A percentile compares a stretch with the other conserved stretches of the same genome.
phyloP scores from a whole-genome alignment of 2,329 filamentous ascomycete genomes.

The Claviceps capensis region DNA sequence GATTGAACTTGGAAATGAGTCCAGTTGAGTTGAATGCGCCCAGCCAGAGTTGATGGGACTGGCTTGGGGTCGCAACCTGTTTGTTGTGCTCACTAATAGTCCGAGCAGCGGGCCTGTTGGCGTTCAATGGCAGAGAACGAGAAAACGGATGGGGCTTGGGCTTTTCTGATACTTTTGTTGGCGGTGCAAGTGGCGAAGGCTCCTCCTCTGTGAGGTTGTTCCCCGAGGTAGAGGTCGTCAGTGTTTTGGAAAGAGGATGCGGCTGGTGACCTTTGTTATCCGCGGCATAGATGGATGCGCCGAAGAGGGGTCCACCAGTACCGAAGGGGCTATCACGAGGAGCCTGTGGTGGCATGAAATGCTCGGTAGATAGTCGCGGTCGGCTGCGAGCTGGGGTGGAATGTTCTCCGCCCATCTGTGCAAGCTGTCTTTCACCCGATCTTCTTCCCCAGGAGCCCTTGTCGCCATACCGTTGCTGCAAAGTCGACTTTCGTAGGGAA shows the following conservation, averaged over 20 bases:
- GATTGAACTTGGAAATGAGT: conserved; percentile 86
- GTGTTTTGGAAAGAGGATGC: conserved; percentile 74
- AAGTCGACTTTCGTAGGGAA: conserved; percentile 71
- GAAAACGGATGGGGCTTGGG: conserved; percentile 23
- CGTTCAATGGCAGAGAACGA: conserved; percentile 24
- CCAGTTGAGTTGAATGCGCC: conserved; percentile 90
- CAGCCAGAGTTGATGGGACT: conserved; percentile 49
- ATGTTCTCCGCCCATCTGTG: conserved; percentile 37
- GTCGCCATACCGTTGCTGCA: conserved; percentile 69
- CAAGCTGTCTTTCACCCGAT: conserved; percentile 41
- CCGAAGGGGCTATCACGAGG: conserved; percentile 52
- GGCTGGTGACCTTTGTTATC: conserved; percentile 38
- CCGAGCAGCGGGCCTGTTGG: conserved; percentile 20
- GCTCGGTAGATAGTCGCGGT: conserved; percentile 66
- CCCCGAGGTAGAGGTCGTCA: conserved; percentile 76
- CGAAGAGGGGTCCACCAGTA: conserved; percentile 35
- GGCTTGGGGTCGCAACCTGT: conserved; percentile 32
- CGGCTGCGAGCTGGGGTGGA: conserved; percentile 47
- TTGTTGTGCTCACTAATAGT: conserved; percentile 16
- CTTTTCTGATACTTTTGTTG: conserved; percentile 13
- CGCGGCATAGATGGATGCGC: conserved; percentile 37
- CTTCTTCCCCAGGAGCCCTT: conserved; percentile 49
- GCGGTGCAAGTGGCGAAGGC: conserved; percentile 25
- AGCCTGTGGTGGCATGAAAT: conserved; percentile 52
- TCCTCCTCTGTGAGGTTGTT: conserved; percentile 71